Evolutionary conservation across 306 rosid species (phyloP).

Genomic region (Biancaea sappan): DNA sequence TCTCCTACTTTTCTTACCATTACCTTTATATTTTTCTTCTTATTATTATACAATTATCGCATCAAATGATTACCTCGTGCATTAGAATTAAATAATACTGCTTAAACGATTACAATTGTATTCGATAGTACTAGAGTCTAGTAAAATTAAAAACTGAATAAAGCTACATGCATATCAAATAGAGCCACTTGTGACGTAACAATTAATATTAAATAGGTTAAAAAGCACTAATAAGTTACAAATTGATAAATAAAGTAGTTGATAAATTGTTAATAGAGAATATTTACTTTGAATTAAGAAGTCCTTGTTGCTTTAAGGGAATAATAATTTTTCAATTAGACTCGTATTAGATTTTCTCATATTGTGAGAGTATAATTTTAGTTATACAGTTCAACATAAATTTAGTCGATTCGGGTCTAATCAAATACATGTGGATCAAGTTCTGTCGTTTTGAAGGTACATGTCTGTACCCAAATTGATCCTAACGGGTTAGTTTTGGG

Average conservation of each 20-base stretch:
- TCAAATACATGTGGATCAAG: too few species aligned
- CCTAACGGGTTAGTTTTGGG: too few species aligned
- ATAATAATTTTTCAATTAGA: background rate
- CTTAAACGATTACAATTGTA: constrained; percentile 35
- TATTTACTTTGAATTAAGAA: too few species aligned
- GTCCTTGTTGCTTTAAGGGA: background rate
- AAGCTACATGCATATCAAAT: background rate
- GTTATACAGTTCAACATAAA: background rate
- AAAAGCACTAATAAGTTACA: too few species aligned
- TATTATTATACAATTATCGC: background rate
- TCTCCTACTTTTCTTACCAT: background rate
- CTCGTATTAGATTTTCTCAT: background rate
- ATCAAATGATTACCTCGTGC: background rate
- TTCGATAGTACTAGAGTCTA: constrained; percentile 8
- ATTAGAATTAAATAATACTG: constrained; percentile 10
- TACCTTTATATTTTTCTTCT: constrained; percentile 1
- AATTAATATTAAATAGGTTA: background rate
- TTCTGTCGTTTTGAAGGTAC: too few species aligned
- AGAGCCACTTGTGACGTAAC: background rate
- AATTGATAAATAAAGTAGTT: too few species aligned
- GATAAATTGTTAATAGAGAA: too few species aligned
- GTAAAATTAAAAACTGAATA: background rate
- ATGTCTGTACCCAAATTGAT: too few species aligned
- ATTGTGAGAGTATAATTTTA: background rate
- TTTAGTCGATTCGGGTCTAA: too few species aligned